Base-by-base conservation (phyloP, 768 basidiomycete species). In the Trametes sanguinea region DNA sequence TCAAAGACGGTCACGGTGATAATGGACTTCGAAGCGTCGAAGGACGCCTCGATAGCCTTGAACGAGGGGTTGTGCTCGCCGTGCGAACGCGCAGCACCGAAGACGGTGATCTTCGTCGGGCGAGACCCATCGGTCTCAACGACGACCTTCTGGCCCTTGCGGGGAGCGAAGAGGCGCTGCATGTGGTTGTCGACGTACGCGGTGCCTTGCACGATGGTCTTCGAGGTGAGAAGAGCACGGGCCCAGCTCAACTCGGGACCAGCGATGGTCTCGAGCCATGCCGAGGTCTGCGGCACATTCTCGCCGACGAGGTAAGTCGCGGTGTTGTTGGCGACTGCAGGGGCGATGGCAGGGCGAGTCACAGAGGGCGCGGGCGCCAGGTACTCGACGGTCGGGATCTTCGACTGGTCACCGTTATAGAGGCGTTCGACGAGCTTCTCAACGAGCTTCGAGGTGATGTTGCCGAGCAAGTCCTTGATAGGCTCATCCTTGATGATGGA, bases 401-500 rank as follows among this genome's bases (percentile, higher is more conserved):
- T 82, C 60, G 79, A 83, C 67, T 78, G 79, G 71, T 98, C 92
- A 16, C 89, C 89, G 53, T 72, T 81, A 71, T 98, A 98, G 62
- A 83, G 85, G 58, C 84, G 83, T 50, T 90, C 83, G 14, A 97
- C 81, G 46, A 98, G 83, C 69, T 87, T 91, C 68, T 86, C 74
- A 56, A 92, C 85, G 57, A 99, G 90, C 14, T 80, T 76, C 14
- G 83, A 76, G 68, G 93, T 89, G 76, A 98, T 89, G 76, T 89
- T 90, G 54, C 93, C 95, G 52, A 99, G 84, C 56, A 99, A 80
- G 33, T 96, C 91, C 68, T 89, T 91, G 74, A 98, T 89, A 6
- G 97, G 95, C 75, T 96, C 94, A 69, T 99, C 94, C 75, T 94
- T 96, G 70, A 86, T 79, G 44, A 79, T 86, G 8, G 93, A 87